These are phyloP conservation scores for Sporisorium sorghi DNA, from an alignment of 1,284 basidiomycete species.

Conservation along the genomic window DNA sequence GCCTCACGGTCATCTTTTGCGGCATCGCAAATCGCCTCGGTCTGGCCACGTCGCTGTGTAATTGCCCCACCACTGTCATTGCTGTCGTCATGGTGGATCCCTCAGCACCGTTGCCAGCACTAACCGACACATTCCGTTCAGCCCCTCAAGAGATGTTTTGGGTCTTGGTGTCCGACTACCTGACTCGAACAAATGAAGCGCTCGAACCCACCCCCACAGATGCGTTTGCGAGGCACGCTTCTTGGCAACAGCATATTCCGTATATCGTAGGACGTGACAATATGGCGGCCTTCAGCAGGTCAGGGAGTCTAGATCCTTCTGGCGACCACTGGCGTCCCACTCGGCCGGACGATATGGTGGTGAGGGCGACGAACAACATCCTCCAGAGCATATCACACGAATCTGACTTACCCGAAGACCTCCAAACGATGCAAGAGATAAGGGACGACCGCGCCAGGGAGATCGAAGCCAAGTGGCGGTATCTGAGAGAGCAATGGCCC, in stretches of 20 bases:
- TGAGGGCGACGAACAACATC: conserved; percentile 44
- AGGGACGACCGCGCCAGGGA: conserved; percentile 32
- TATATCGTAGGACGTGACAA: no score
- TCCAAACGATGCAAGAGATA: no score
- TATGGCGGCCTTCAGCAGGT: no score
- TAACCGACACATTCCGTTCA: conserved; percentile 4
- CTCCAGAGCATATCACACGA: conserved; percentile 5
- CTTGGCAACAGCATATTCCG: conserved; percentile 32
- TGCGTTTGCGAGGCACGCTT: conserved; percentile 14
- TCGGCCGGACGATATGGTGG: conserved; percentile 16
- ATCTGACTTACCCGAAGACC: conserved; percentile 21
- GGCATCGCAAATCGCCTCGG: conserved; percentile 51
- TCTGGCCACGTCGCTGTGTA: conserved; percentile 41
- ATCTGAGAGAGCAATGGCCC: conserved; percentile 22
- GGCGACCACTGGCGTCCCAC: conserved; percentile 40
- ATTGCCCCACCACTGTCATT: conserved; percentile 47
- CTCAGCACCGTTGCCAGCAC: conserved; percentile 7
- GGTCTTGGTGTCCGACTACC: conserved; percentile 44
- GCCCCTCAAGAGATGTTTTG: conserved; percentile 37
- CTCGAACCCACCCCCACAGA: conserved; percentile 25
- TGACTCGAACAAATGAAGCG: conserved; percentile 15
- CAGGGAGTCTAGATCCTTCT: no score
- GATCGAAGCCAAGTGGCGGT: background rate
- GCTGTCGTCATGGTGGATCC: conserved; percentile 33
- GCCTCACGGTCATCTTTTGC: conserved; percentile 50